Base-by-base conservation (phyloP, 2,329 filamentous ascomycete species). In the Nemania serpens region DNA sequence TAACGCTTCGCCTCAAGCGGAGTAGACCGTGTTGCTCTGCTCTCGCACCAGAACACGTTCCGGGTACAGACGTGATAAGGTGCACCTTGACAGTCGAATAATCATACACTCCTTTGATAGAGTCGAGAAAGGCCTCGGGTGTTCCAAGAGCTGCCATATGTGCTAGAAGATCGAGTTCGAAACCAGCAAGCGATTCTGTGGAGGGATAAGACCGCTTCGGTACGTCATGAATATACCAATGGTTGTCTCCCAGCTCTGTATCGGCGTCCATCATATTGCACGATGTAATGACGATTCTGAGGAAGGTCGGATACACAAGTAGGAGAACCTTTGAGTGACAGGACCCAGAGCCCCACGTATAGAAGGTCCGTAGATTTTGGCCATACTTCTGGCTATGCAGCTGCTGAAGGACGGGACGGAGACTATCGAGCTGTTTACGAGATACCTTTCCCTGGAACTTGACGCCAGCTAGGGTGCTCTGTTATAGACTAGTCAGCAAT, bases 191-290 rank as follows among this genome's bases (percentile, higher is more conserved):
- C 9, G 53, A 17, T 12, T 13, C 39, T 6, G 20, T 5, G n/a
- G 51, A 25, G n/a, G 22, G 20, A 22, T 53, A 22, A 17, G 33
- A 13, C n/a, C 47, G 61, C 51, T 61, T 64, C 3, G 68, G 68
- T 6, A 70, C 3, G 52, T 71, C 69, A 47, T 71, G 69, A n/a
- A 71, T 66, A 29, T 71, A 71, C 65, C 66, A 71, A 15, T 70
- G 68, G 42, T 71, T 70, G 43, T 71, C 69, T 11, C 64, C 66
- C 3, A 68, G 49, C 17, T 65, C 48, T 5, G 69, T 70, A 41
- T 71, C 69, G 10, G 61, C 55, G n/a, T 64, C 47, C 68, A 69
- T 70, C 65, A 71, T 68, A n/a, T 71, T 69, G 20, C 68, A 71
- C 6, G 68, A 69, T 1, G 69, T 71, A 18, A 71, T 70, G 22